Percentiles rank a stretch among this genome's conserved stretches.
Conservation (phyloP, 495 filamentous ascomycete species). For the Neurospora sp. region DNA sequence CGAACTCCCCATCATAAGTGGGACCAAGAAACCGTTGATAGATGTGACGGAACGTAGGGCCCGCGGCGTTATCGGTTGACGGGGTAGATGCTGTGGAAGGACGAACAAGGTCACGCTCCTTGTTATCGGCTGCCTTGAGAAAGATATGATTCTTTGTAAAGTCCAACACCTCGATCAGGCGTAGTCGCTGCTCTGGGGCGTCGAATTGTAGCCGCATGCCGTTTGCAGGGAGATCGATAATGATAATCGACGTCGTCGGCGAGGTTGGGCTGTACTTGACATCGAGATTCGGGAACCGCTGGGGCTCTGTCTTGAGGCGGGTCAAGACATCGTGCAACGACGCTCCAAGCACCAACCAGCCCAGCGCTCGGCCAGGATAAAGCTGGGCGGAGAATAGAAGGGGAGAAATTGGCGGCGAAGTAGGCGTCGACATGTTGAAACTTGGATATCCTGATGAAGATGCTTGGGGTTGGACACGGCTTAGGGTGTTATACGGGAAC, state of each 20-base stretch:
- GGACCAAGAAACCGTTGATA: conserved; percentile 87
- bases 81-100: conserved; percentile 31
- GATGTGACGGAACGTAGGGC: conserved; percentile 81
- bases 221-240: conserved; percentile 68
- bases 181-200: conserved; percentile 81
- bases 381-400: conserved; percentile 54
- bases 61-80: conserved; percentile 34
- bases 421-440: conserved; percentile 38
- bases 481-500: not conserved
- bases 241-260: conserved; percentile 62
- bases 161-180: conserved; percentile 82
- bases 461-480: not conserved
- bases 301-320: conserved; percentile 73
- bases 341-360: conserved; percentile 77
- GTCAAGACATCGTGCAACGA: conserved; percentile 83
- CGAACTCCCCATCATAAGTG: conserved; percentile 85
- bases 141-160: conserved; percentile 76
- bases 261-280: conserved; percentile 60
- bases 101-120: conserved; percentile 69
- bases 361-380: conserved; percentile 64
- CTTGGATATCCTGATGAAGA: not conserved
- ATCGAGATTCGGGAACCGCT: conserved; percentile 71
- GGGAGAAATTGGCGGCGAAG: conserved; percentile 62
- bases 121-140: conserved; percentile 69
- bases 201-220: conserved; percentile 88